Percentiles rank a stretch among this genome's conserved stretches.
Evolutionary conservation across 139 green algal species (phyloP).

Genomic region (Chlamydomonas incerta): DNA sequence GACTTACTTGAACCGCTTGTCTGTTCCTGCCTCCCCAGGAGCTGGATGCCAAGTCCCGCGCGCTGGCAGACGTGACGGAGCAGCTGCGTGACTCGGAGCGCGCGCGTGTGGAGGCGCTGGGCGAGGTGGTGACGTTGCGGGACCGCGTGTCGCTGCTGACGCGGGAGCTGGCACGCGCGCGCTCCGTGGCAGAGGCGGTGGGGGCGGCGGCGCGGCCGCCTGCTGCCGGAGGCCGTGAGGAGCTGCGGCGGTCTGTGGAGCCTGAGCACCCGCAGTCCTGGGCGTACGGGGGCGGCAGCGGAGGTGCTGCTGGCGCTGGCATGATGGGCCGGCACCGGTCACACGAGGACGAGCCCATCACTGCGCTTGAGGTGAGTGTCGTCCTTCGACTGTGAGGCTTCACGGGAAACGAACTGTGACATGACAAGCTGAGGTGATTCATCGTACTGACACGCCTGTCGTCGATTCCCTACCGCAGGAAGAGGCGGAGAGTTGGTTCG

Average conservation of each 20-base stretch:
- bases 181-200: background rate
- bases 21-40: background rate
- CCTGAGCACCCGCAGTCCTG: too few species aligned
- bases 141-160: constrained; percentile 11
- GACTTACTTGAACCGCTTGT: too few species aligned
- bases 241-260: background rate
- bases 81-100: background rate
- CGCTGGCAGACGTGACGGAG: background rate
- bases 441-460: background rate
- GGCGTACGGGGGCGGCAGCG: too few species aligned
- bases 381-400: too few species aligned
- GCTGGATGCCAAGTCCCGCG: constrained; percentile 3
- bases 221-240: background rate
- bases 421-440: too few species aligned
- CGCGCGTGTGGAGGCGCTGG: background rate
- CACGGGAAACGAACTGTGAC: too few species aligned
- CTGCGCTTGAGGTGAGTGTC: too few species aligned
- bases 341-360: too few species aligned
- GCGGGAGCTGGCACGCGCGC: constrained; percentile 6
- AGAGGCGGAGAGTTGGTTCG: constrained; percentile 39
- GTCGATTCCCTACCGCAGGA: constrained; percentile 1
- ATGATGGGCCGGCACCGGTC: too few species aligned
- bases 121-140: background rate
- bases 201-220: background rate
- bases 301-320: too few species aligned